Base-by-base conservation (phyloP, 768 basidiomycete genomes). In the Termitomyces sp. region DNA sequence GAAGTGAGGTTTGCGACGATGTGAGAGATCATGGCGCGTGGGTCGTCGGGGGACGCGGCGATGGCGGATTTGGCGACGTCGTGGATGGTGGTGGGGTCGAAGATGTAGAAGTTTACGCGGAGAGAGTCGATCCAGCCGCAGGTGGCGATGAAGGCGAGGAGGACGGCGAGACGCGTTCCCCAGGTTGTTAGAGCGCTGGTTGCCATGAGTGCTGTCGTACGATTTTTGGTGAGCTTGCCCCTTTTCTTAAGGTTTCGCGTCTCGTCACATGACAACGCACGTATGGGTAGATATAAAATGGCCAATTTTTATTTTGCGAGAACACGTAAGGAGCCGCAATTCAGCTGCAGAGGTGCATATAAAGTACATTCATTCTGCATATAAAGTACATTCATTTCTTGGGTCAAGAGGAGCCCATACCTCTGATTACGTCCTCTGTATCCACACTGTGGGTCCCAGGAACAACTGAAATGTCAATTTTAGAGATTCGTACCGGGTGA, bases 61-160 rank as follows among this genome's bases (percentile, higher is more conserved):
- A 98, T 82, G 47, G 95, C 92, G 9, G 82, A 79, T 66, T 85
- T 77, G 12, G 89, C 83, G 34, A 97, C 82, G 59, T 83, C 75
- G 67, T 95, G 89, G 16, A 98, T 75, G 48, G 73, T 73, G 3
- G 73, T 71, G 2, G 89, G 90, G 65, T 92, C 84, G 58, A 98
- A 82, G 56, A 94, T 84, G 71, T 96, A 98, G 84, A 89, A 98
- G 56, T 84, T 84, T 54, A 86, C 87, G 76, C 86, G 88, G 65
- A 89, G 83, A 12, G 72, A 72, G 65, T 90, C 88, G 38, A 89
- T 68, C 74, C 75, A 83, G 19, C 75, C 61, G 48, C 76, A 84
- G 3, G 74, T 61, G 8, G 72, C 71, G 34, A 77, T 60, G 21
- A 82, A 59, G 16, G 77, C 55, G 0, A 68, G 50, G 11, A 77